A percentile compares a stretch with the other conserved stretches of the same genome.
These are phyloP conservation scores for Chamaenerion angustifolium DNA, from an alignment of 345 rosid genomes.

Conservation along the genomic window DNA sequence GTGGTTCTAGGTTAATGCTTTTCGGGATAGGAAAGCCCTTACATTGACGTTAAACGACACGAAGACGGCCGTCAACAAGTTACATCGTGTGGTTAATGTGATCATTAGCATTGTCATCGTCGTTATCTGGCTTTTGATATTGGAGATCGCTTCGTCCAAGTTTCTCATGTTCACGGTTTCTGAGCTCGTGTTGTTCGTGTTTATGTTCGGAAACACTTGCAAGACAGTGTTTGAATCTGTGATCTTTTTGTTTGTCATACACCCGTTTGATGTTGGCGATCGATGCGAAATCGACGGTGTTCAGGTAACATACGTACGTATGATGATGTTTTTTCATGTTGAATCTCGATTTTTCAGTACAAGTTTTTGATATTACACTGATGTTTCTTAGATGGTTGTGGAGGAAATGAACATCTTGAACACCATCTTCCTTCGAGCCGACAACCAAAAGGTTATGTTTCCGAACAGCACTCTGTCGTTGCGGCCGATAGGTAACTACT, in stretches of 20 bases:
- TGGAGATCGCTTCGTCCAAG: slow-evolving; percentile 60
- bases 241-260: slow-evolving; percentile 79
- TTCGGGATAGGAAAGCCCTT: slow-evolving; percentile 87
- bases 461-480: slow-evolving; percentile 58
- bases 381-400: slow-evolving; percentile 34
- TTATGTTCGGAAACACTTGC: slow-evolving; percentile 85
- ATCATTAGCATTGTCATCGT: slow-evolving; percentile 28
- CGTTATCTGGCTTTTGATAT: slow-evolving; percentile 59
- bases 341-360: too few relatives aligned
- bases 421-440: slow-evolving; percentile 65
- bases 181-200: slow-evolving; percentile 65
- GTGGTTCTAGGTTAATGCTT: slow-evolving; percentile 37
- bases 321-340: too few relatives aligned
- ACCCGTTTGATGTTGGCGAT: slow-evolving; percentile 95
- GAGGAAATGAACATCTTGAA: slow-evolving; percentile 95
- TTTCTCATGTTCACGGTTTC: slow-evolving; percentile 54
- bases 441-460: slow-evolving; percentile 50
- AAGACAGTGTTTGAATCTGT: slow-evolving; percentile 75
- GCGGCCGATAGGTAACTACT: slow-evolving; percentile 57
- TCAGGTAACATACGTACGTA: slow-evolving; percentile 43
- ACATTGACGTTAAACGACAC: slow-evolving; percentile 87
- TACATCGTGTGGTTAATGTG: slow-evolving; percentile 53
- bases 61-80: slow-evolving; percentile 39
- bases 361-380: too few relatives aligned
- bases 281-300: slow-evolving; percentile 74